Conservation (phyloP, 305 asterid genomes). For the Fraxinus platypoda region DNA sequence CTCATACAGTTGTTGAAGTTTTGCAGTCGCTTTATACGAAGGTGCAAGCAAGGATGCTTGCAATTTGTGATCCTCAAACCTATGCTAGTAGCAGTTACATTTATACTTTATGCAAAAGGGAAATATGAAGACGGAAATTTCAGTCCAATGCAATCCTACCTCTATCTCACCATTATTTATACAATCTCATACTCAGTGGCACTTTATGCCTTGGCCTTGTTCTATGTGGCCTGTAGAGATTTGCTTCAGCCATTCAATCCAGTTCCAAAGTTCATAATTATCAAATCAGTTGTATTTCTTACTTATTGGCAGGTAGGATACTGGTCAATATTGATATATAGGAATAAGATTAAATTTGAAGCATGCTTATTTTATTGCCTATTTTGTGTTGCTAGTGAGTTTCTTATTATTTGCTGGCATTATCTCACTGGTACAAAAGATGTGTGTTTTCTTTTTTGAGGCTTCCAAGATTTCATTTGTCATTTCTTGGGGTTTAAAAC, state of each 20-base stretch:
- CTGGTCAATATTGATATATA: conserved; percentile 3
- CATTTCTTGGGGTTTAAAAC: conserved; percentile 6
- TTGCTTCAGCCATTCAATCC: conserved; percentile 97
- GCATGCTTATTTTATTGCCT: conserved; percentile 7
- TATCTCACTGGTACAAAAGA: background rate
- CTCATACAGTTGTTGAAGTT: conserved; percentile 25
- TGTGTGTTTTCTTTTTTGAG: background rate
- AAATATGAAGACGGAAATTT: conserved; percentile 91
- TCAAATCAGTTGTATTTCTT: conserved; percentile 89
- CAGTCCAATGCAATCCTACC: conserved; percentile 80
- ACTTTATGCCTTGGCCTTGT: conserved; percentile 85
- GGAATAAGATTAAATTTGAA: conserved; percentile 7
- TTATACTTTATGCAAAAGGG: conserved; percentile 85
- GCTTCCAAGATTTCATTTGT: background rate
- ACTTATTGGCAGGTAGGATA: conserved; percentile 91
- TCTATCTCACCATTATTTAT: conserved; percentile 91
- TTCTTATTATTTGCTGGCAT: conserved; percentile 2
- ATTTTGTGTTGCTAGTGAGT: conserved; percentile 8
- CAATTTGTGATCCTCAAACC: conserved; percentile 98
- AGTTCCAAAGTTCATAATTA: conserved; percentile 90
- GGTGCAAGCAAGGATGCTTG: conserved; percentile 96
- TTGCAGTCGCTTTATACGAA: conserved; percentile 94
- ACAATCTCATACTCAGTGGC: conserved; percentile 93
- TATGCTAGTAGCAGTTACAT: conserved; percentile 66
- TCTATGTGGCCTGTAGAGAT: conserved; percentile 94